Evolutionary conservation across 2,329 filamentous ascomycete species (phyloP).

Genomic region (Cladosporium colombiae): DNA sequence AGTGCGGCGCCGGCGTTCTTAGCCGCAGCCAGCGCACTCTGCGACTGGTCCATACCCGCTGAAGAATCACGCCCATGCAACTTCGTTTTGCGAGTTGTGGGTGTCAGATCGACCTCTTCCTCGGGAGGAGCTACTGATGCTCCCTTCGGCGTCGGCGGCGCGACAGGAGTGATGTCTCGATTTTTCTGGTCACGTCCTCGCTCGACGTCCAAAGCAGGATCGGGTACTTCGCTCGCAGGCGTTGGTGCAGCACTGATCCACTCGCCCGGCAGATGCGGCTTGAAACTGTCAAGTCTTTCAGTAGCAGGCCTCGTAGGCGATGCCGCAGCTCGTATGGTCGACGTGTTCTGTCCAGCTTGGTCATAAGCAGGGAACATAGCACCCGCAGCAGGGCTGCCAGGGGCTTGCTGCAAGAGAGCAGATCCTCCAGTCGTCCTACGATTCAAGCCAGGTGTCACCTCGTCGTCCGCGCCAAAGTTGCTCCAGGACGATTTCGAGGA

Average conservation of each 20-base stretch:
- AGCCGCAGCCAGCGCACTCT: constrained; percentile 42
- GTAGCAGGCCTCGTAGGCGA: constrained; percentile 14
- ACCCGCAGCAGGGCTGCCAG: background rate
- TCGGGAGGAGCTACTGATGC: constrained; percentile 9
- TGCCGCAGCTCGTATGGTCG: background rate
- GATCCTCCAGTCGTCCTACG: constrained; percentile 23
- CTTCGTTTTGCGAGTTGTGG: constrained; percentile 38
- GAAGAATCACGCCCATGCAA: constrained; percentile 29
- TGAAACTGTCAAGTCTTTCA: constrained; percentile 43
- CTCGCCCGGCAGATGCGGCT: constrained; percentile 54
- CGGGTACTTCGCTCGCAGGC: constrained; percentile 39
- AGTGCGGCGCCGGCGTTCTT: constrained; percentile 52
- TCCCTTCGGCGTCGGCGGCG: constrained; percentile 12
- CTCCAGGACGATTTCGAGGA: constrained; percentile 47
- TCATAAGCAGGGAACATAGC: constrained; percentile 2
- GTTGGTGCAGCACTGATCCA: constrained; percentile 54
- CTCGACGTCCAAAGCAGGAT: constrained; percentile 18
- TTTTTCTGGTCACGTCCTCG: constrained; percentile 2
- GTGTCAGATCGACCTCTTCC: constrained; percentile 35
- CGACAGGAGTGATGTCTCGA: constrained; percentile 6
- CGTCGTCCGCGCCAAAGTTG: constrained; percentile 38
- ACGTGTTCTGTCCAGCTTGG: background rate
- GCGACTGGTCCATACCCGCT: constrained; percentile 9
- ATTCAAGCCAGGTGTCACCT: constrained; percentile 37
- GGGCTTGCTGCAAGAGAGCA: background rate